Conservation (phyloP, 2,329 filamentous ascomycete species). For the Xylariaceae sp. region DNA sequence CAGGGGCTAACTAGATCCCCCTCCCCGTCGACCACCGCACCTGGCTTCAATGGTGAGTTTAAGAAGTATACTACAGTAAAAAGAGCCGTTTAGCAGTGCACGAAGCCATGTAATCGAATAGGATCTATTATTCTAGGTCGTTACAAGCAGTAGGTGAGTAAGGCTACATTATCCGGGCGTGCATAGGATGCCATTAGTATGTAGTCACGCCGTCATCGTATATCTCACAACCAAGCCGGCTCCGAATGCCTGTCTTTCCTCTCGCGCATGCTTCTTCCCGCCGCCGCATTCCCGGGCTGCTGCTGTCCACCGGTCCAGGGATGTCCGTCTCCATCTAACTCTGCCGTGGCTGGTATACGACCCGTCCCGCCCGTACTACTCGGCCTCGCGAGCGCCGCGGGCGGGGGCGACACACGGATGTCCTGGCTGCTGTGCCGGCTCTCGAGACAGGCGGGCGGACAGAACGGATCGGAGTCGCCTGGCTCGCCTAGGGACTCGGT, state of each 20-base stretch:
- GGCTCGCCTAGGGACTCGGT: slow-evolving; percentile 32
- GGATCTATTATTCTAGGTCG: background rate
- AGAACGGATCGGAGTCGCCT: slow-evolving; percentile 35
- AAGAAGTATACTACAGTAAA: background rate
- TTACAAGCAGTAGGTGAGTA: too few relatives aligned
- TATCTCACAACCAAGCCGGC: background rate
- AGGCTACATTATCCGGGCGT: background rate
- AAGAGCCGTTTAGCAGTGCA: background rate
- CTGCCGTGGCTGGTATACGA: too few relatives aligned
- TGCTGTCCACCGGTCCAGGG: background rate
- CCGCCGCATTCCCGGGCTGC: background rate
- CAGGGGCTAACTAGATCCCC: background rate
- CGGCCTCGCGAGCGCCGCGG: background rate
- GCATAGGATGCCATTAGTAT: background rate
- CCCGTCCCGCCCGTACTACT: slow-evolving; percentile 3
- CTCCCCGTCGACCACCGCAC: background rate
- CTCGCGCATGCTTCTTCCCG: background rate
- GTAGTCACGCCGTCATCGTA: background rate
- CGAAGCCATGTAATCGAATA: background rate
- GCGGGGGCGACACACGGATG: background rate
- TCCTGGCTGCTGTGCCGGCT: slow-evolving; percentile 16
- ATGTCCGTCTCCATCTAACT: background rate
- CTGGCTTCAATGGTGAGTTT: background rate
- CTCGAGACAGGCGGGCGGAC: slow-evolving; percentile 25
- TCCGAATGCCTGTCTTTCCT: background rate